A percentile compares a stretch with the other conserved stretches of the same genome.
These are phyloP conservation scores for Leccinum insolens DNA, from an alignment of 1,284 basidiomycete species.

Conservation along the genomic window DNA sequence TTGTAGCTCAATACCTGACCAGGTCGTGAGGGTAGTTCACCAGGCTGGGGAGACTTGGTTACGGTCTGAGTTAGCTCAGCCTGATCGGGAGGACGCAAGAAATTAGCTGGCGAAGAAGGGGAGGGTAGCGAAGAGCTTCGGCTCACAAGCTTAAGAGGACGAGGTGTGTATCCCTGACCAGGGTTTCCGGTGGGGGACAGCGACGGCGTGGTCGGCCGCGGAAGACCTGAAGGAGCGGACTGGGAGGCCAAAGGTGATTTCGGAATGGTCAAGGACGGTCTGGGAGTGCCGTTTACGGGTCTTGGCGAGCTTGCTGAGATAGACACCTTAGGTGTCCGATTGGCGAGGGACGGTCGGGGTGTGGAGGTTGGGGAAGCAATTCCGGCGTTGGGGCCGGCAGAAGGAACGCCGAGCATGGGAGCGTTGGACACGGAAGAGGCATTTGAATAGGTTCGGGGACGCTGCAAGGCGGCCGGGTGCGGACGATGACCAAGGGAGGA, in stretches of 20 bases:
- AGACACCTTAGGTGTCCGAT: constrained; percentile 14
- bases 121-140: constrained; percentile 18
- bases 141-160: constrained; percentile 28
- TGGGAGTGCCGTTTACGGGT: constrained; percentile 20
- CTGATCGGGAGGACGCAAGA: constrained; percentile 9
- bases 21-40: constrained; percentile 33
- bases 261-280: constrained; percentile 33
- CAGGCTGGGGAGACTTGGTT: constrained; percentile 31
- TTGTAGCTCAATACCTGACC: constrained; percentile 40
- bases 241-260: constrained; percentile 21
- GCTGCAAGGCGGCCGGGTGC: constrained; percentile 16
- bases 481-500: constrained; percentile 20
- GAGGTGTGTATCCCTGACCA: constrained; percentile 22
- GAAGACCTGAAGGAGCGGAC: constrained; percentile 22
- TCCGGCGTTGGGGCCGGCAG: constrained; percentile 7
- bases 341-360: constrained; percentile 18
- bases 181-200: constrained; percentile 3
- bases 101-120: constrained; percentile 19
- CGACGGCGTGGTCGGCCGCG: constrained; percentile 25
- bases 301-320: constrained; percentile 18
- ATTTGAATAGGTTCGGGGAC: constrained; percentile 31
- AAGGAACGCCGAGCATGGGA: constrained; percentile 15
- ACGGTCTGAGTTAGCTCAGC: constrained; percentile 16
- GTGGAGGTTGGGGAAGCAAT: constrained; percentile 14
- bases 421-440: constrained; percentile 33